Percentiles rank a stretch among this genome's conserved stretches.
These are phyloP conservation scores for Trapa bicornis DNA, from an alignment of 345 rosid species.

Conservation along the genomic window DNA sequence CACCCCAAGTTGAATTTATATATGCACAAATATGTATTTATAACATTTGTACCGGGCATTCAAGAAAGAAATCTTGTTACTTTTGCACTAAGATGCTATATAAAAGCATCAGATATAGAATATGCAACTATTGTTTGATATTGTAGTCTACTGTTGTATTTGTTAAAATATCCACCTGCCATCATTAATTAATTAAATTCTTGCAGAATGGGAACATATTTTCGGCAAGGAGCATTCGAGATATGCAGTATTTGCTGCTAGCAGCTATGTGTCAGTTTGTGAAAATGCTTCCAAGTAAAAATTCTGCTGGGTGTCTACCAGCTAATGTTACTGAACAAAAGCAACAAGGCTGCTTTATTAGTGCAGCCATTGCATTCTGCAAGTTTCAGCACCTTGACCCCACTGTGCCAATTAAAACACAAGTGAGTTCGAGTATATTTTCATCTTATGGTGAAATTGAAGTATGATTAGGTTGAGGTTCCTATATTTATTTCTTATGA, in stretches of 20 bases:
- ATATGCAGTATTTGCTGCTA: constrained; percentile 66
- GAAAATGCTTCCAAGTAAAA: constrained; percentile 49
- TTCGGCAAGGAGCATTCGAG: constrained; percentile 35
- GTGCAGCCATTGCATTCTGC: constrained; percentile 82
- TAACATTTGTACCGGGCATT: too few relatives aligned
- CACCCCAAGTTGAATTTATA: background rate
- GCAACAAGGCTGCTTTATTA: constrained; percentile 54
- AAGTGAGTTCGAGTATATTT: constrained; percentile 31
- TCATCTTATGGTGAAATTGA: constrained; percentile 4
- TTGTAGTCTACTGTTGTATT: background rate
- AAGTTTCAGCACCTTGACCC: constrained; percentile 78
- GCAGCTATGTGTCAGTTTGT: constrained; percentile 65
- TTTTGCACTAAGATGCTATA: too few relatives aligned
- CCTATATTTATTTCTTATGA: background rate
- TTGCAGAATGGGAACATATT: constrained; percentile 41
- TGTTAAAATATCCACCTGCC: background rate
- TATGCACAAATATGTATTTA: too few relatives aligned
- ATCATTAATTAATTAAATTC: constrained; percentile 11
- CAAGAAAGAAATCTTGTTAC: too few relatives aligned
- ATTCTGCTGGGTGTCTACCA: constrained; percentile 28
- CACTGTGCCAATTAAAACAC: constrained; percentile 49
- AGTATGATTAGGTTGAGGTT: background rate
- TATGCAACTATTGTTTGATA: background rate
- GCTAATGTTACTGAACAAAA: constrained; percentile 51
- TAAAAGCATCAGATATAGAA: background rate